Base-by-base conservation (phyloP, 768 basidiomycete genomes). In the Mycena galopus region DNA sequence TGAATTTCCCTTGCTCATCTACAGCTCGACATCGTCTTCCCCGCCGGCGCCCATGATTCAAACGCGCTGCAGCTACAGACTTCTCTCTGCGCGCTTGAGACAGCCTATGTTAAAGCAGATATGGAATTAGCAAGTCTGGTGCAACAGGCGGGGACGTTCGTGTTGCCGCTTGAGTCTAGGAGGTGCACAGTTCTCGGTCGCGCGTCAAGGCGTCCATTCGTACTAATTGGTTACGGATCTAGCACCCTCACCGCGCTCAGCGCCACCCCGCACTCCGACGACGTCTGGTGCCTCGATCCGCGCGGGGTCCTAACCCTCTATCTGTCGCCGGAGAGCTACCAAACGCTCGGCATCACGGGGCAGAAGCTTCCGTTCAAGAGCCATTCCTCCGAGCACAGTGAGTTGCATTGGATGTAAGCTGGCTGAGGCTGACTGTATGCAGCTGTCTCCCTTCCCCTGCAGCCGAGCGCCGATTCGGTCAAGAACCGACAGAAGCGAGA, bases 231-330 rank as follows among this genome's bases (percentile, higher is more conserved):
- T 8, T 42, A 47, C 50, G 25, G 27, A 27, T 25, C n/a, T n/a
- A 89, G 88, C 32, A 74, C 77, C 5, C 74, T 88, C 50, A 80
- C 84, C 33, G 81, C 85, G 44, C 68, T 88, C 21, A 84, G 83
- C 32, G 77, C 79, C 11, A 56, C 78, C 69, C 69, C 77, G 4
- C 74, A 80, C 29, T 76, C 78, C 37, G 88, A 90, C 33, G 92
- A 93, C 71, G 85, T 85, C 2, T 94, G 94, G 93, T 92, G 91
- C 76, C 83, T 93, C 66, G 92, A 94, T 75, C 83, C 86, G 3
- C 87, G 91, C 21, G 90, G 91, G 4, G 74, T 90, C 53, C 79
- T 94, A 69, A 90, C 90, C 0, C 78, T 93, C 23, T 88, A 83
- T 29, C 84, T 91, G 7, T 84, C 84, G 51, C 90, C 90, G 78